Percentiles rank a stretch among this genome's conserved stretches.
Evolutionary conservation across 1,284 basidiomycete species (phyloP).

Genomic region (Malassezia nana): DNA sequence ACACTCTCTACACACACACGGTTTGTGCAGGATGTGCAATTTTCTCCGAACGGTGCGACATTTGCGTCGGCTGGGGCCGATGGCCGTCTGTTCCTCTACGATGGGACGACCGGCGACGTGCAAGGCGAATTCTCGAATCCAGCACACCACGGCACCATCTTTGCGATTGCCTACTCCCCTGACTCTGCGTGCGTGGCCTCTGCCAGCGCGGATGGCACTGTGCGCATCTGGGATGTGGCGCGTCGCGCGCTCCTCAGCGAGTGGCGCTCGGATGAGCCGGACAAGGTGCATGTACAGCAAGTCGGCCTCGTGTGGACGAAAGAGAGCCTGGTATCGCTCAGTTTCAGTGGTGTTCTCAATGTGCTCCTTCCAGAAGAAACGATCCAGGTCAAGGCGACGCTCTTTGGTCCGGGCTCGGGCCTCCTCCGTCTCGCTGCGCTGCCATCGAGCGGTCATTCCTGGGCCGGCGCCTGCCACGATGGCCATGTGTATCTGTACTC

Average conservation of each 20-base stretch:
- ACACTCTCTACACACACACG: slow-evolving; percentile 63
- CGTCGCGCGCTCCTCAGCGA: slow-evolving; percentile 23
- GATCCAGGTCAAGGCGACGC: slow-evolving; percentile 48
- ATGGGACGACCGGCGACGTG: slow-evolving; percentile 75
- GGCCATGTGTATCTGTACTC: slow-evolving; percentile 15
- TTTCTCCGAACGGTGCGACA: slow-evolving; percentile 54
- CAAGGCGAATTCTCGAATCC: slow-evolving; percentile 24
- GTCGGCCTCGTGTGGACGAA: slow-evolving; percentile 72
- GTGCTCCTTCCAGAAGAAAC: slow-evolving; percentile 45
- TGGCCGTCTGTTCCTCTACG: slow-evolving; percentile 76
- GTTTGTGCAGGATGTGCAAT: slow-evolving; percentile 87
- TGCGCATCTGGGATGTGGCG: slow-evolving; percentile 36
- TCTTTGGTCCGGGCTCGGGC: neutral
- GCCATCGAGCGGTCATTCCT: neutral
- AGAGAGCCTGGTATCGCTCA: slow-evolving; percentile 67
- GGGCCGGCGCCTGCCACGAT: slow-evolving; percentile 7
- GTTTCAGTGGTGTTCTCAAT: slow-evolving; percentile 71
- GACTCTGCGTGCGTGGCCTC: slow-evolving; percentile 67
- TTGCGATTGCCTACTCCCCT: slow-evolving; percentile 50
- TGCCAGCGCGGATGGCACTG: slow-evolving; percentile 75
- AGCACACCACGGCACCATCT: slow-evolving; percentile 50
- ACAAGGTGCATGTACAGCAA: slow-evolving; percentile 56
- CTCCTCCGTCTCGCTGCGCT: neutral
- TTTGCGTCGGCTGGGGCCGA: slow-evolving; percentile 90
- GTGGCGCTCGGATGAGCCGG: slow-evolving; percentile 21